phyloP scores from a whole-genome alignment of 768 basidiomycete genomes.

The Lactarius hengduanensis region DNA sequence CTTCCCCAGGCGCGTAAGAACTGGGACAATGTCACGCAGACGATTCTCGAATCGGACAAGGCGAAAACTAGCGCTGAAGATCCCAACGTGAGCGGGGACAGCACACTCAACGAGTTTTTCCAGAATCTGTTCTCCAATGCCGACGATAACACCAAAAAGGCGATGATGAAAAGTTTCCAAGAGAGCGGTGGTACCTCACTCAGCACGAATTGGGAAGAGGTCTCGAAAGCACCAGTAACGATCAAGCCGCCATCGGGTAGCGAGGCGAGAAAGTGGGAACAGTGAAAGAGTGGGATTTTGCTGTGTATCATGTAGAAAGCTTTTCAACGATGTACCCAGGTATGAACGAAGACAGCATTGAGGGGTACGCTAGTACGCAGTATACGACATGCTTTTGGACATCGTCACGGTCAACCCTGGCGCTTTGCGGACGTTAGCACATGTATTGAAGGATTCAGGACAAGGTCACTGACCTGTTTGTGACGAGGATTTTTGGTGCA shows the following conservation, averaged over 20 bases:
- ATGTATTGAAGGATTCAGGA: conserved; percentile 12
- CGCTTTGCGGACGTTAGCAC: conserved; percentile 45
- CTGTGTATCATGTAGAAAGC: conserved; percentile 16
- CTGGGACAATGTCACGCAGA: conserved; percentile 82
- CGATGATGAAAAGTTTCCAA: conserved; percentile 97
- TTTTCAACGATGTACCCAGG: background rate
- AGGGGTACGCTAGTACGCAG: too few relatives aligned
- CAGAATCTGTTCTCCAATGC: conserved; percentile 88
- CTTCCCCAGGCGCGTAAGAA: conserved; percentile 63
- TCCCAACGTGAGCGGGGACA: conserved; percentile 89
- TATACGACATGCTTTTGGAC: background rate
- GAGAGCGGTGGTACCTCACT: conserved; percentile 95
- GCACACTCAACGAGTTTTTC: conserved; percentile 84
- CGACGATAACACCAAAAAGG: conserved; percentile 86
- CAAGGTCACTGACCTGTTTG: conserved; percentile 69
- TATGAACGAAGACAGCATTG: background rate
- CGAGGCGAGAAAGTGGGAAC: conserved; percentile 78
- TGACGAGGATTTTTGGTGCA: conserved; percentile 96
- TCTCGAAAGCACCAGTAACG: conserved; percentile 63
- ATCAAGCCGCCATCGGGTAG: conserved; percentile 83
- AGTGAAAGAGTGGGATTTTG: conserved; percentile 19
- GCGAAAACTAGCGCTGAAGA: conserved; percentile 70
- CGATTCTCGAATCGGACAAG: conserved; percentile 66
- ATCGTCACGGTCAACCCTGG: conserved; percentile 48
- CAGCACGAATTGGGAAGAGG: conserved; percentile 95